Base-by-base conservation (phyloP, 1,139 yeast species). In the Kurtzmaniella quercitrusa region DNA sequence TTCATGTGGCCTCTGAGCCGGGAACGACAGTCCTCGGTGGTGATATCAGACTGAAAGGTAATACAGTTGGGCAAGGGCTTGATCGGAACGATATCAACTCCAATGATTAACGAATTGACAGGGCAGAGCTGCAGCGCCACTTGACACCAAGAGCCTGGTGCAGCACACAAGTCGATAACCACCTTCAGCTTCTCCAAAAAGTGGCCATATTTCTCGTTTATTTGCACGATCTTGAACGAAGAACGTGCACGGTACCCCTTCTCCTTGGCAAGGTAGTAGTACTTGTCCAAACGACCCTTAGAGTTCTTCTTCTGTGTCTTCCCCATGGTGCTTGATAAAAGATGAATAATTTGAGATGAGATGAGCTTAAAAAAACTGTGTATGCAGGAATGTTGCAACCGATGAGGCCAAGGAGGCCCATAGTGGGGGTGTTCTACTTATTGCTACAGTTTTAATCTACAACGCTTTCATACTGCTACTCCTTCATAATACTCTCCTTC, bases 91-190 rank as follows among this genome's bases (percentile, higher is more conserved):
- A 93, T 85, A 78, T 93, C 99, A 27, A 94, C 98, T 62, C 98
- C 99, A 46, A 93, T 89, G 57, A 93, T 91, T 53, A 93, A 75
- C 1, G 98, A 89, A 65, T 90, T 90, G 7, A 91, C 73, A 2
- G 98, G 97, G 68, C 98, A 91, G 46, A 89, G 67, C 51, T 89
- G 89, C 3, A 95, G 82, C 1, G 98, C 98, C 38, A 94, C 98
- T 68, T 93, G 99, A 77, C 98, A 93, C 98, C 98, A 93, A 3
- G 97, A 90, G 47, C 99, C 99, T 29, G 99, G 98, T 3, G 98
- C 98, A 46, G 98, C 98, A 85, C 99, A 93, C 55, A 93, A 75
- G 78, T 93, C 99, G 45, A 93, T 88, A 38, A 93, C 96, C 39
- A 93, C 98, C 65, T 89, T 93, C n/a, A 98, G 90, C 64, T 87